Percentiles rank a stretch among this genome's conserved stretches.
Conservation (phyloP, 1,284 basidiomycete genomes). For the Cryptococcus deneoformans region DNA sequence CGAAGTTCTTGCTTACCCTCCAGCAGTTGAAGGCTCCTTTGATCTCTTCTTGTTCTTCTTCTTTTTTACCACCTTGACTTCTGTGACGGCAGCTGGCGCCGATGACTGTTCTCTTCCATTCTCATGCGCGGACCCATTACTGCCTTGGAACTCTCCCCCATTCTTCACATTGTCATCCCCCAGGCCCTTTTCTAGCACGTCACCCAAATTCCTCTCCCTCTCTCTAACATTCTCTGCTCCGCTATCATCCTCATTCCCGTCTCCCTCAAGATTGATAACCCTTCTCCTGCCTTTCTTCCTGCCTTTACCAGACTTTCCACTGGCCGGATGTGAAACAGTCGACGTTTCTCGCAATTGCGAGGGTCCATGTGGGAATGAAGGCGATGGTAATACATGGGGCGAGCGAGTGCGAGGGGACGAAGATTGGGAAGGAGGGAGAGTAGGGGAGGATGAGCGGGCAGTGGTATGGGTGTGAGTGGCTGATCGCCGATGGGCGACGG, state of each 20-base stretch:
- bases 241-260: neutral
- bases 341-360: too few species aligned
- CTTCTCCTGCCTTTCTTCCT: constrained; percentile 22
- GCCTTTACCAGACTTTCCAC: neutral
- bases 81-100: neutral
- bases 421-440: too few species aligned
- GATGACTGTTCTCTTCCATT: too few species aligned
- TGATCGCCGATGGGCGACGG: neutral
- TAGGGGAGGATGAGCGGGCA: neutral
- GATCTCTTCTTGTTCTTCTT: neutral
- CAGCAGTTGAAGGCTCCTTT: neutral
- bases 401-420: too few species aligned
- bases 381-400: too few species aligned
- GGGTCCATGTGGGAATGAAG: too few species aligned
- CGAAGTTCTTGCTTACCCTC: too few species aligned
- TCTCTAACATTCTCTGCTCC: neutral
- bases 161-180: constrained; percentile 2
- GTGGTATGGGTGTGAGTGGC: neutral
- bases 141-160: neutral
- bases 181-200: too few species aligned
- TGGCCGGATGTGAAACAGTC: too few species aligned
- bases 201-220: neutral
- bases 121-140: too few species aligned
- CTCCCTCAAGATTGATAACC: constrained; percentile 28
- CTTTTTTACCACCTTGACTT: neutral